Base-by-base conservation (phyloP, 2,329 filamentous ascomycete species). In the Xylariales sp. region DNA sequence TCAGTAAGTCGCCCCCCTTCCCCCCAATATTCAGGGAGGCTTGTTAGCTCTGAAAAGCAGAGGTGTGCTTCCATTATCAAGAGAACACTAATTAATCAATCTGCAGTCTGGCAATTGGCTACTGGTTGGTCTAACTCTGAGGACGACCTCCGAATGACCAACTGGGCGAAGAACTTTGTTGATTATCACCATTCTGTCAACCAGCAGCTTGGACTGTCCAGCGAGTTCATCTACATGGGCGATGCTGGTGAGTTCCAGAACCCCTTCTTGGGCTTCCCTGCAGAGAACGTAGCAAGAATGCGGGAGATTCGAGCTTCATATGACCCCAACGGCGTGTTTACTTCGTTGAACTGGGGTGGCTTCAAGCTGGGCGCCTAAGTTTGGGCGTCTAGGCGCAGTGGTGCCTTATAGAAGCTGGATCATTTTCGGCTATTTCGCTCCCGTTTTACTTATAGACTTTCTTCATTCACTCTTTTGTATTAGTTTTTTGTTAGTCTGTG, bases 191-290 rank as follows among this genome's bases (percentile, higher is more conserved):
- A 29, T 15, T 15, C n/a, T 6, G 27, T n/a, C 27, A 29, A 29
- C 27, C 27, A 29, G 16, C n/a, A 6, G n/a, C n/a, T n/a, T 5
- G 56, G 61, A 17, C 50, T 62, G 1, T 55, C 58, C 29, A 51
- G 56, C 13, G 58, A 59, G 10, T 64, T 62, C 42, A 60, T 67
- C 43, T 71, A 62, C 42, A 46, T 63, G 17, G 60, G 62, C 40
- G 63, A 65, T 35, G 57, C 59, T 3, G 52, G 54, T 18, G 37
- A 38, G 6, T 51, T 54, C 20, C 59, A 71, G 58, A 50, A 56
- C 33, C n/a, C 16, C 27, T 29, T 29, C 16, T 13, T 15, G n/a
- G 16, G 27, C 27, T 29, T 29, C 3, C 27, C 27, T 4, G n/a
- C 16, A 15, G 27, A 29, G 6, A 29, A 29, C 27, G 27, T 29